phyloP scores from a whole-genome alignment of 2,329 filamentous ascomycete species.

The Cytospora chrysosperma region DNA sequence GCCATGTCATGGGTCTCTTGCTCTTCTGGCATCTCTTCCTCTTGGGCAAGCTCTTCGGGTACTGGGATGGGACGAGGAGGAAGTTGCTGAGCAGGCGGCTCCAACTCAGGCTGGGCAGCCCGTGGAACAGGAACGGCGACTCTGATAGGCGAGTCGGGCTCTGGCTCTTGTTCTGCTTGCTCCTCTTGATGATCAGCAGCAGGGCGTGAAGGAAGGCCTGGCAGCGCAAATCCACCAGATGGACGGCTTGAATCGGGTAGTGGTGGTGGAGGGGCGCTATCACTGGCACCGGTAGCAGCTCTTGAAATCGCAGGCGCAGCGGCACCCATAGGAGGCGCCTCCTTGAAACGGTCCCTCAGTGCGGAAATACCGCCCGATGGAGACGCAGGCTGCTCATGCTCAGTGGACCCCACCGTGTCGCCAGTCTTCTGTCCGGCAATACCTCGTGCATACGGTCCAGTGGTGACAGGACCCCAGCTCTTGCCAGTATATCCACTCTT shows the following conservation, averaged over 20 bases:
- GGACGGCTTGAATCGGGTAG: conserved; percentile 66
- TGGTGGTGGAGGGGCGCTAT: conserved; percentile 58
- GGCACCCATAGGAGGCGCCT: conserved; percentile 67
- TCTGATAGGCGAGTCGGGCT: conserved; percentile 67
- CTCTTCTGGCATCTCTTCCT: conserved; percentile 65
- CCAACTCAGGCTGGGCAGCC: conserved; percentile 51
- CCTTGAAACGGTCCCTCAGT: conserved; percentile 80
- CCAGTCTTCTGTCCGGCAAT: conserved; percentile 64
- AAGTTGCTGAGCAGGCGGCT: conserved; percentile 50
- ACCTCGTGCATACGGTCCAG: conserved; percentile 67
- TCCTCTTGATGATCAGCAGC: conserved; percentile 56
- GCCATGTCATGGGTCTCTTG: conserved; percentile 54
- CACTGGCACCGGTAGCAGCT: conserved; percentile 39
- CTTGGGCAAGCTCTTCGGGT: conserved; percentile 60
- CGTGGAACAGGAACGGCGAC: conserved; percentile 83
- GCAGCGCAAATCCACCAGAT: conserved; percentile 73
- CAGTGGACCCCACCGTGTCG: conserved; percentile 43
- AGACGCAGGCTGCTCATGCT: conserved; percentile 52
- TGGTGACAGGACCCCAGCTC: conserved; percentile 83
- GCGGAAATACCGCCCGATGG: conserved; percentile 67
- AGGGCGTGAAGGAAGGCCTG: conserved; percentile 66
- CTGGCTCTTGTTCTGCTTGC: conserved; percentile 53
- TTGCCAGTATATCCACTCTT: conserved; percentile 91
- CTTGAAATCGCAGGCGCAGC: conserved; percentile 36
- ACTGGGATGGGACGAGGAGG: conserved; percentile 61